These are phyloP conservation scores for Crithidia expoeki DNA, from an alignment of 208 protist genomes.

Conservation along the genomic window DNA sequence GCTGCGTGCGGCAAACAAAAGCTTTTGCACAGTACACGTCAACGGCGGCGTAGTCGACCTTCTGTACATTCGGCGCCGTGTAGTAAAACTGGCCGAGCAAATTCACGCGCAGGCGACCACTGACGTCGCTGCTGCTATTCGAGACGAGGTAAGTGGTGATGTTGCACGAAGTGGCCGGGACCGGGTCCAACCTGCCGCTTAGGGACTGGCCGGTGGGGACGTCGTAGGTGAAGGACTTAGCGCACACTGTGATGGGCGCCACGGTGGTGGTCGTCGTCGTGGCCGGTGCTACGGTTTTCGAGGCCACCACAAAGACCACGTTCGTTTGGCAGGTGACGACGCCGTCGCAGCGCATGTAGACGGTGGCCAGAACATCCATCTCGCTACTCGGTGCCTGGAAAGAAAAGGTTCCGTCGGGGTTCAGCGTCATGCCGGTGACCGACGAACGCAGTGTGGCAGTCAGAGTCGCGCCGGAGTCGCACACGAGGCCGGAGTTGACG, in stretches of 20 bases:
- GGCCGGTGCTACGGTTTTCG: slow-evolving; percentile 25
- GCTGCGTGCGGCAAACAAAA: slow-evolving; percentile 55
- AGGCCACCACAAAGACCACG: slow-evolving; percentile 49
- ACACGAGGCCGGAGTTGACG: slow-evolving; percentile 26
- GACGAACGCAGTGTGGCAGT: slow-evolving; percentile 29
- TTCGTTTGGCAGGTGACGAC: slow-evolving; percentile 48
- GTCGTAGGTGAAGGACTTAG: slow-evolving; percentile 45
- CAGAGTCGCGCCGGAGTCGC: slow-evolving; percentile 43
- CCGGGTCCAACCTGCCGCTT: slow-evolving; percentile 44
- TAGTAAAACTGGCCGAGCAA: slow-evolving; percentile 76
- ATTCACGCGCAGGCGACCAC: slow-evolving; percentile 60
- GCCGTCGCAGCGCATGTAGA: slow-evolving; percentile 51
- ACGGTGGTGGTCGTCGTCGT: slow-evolving; percentile 21
- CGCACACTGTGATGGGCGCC: slow-evolving; percentile 36
- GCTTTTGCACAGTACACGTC: slow-evolving; percentile 61
- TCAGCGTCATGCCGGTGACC: slow-evolving; percentile 25
- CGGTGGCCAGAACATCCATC: slow-evolving; percentile 36
- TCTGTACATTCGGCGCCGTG: slow-evolving; percentile 45
- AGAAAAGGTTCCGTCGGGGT: slow-evolving; percentile 34
- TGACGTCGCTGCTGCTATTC: slow-evolving; percentile 29
- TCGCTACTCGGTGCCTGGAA: slow-evolving; percentile 54
- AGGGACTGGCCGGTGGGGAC: slow-evolving; percentile 53
- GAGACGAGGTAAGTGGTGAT: slow-evolving; percentile 52
- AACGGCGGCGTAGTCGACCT: slow-evolving; percentile 50
- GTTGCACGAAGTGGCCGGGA: slow-evolving; percentile 31